phyloP scores from a whole-genome alignment of 257 asterid species.

The Galeopsis tetrahit region DNA sequence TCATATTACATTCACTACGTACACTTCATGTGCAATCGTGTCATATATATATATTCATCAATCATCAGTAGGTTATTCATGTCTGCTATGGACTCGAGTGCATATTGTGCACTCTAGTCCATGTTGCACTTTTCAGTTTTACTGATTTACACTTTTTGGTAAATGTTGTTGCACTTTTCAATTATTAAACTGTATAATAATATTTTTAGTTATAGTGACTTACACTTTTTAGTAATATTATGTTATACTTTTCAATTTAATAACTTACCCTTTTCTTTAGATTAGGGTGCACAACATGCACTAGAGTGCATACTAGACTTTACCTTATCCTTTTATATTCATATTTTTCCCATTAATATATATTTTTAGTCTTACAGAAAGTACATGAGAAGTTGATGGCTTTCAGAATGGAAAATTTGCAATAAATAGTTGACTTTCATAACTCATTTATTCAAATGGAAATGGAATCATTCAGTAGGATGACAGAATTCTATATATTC shows the following conservation, averaged over 20 bases:
- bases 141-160: too few species aligned
- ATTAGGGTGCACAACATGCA: too few species aligned
- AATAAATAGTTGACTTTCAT: slow-evolving; percentile 31
- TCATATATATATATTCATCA: neutral
- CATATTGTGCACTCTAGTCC: too few species aligned
- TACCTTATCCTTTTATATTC: neutral
- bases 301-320: too few species aligned
- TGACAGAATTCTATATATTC: neutral
- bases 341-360: neutral
- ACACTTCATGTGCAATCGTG: neutral
- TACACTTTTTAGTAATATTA: too few species aligned
- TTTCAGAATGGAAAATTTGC: neutral
- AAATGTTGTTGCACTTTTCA: too few species aligned
- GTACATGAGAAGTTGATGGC: slow-evolving; percentile 14
- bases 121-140: too few species aligned
- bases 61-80: neutral
- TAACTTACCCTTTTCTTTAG: too few species aligned
- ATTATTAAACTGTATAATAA: too few species aligned
- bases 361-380: neutral
- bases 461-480: slow-evolving; percentile 7
- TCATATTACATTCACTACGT: slow-evolving; percentile 4
- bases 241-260: too few species aligned
- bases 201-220: too few species aligned
- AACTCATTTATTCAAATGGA: neutral
- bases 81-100: too few species aligned